Evolutionary conservation across 495 filamentous ascomycete genomes (phyloP).

Genomic region (Tuber aestivum): DNA sequence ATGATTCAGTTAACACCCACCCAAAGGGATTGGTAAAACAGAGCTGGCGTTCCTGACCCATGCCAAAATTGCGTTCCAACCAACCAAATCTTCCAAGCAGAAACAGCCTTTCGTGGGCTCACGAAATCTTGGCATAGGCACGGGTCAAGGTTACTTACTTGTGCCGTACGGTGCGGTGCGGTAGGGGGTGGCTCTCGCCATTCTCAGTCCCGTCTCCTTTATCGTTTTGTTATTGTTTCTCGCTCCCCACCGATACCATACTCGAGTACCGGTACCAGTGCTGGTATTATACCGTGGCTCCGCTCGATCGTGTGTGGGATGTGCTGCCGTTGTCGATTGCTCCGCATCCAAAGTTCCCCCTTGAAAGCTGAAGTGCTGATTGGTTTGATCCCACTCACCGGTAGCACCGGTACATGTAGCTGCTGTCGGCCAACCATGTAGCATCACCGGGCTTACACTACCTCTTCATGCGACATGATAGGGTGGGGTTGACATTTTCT

Average conservation of each 20-base stretch:
- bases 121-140: background rate
- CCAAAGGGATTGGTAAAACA: background rate
- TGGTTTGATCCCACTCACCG: background rate
- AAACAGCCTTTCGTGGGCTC: background rate
- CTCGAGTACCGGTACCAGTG: background rate
- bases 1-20: background rate
- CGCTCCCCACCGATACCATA: no score
- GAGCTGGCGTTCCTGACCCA: background rate
- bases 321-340: background rate
- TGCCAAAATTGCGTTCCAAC: background rate
- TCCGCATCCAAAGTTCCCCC: background rate
- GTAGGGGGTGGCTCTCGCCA: no score
- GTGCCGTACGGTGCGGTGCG: no score
- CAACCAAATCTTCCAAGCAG: background rate
- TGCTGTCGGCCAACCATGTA: background rate
- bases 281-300: background rate
- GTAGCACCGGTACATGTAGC: background rate
- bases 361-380: background rate
- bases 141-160: background rate
- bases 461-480: background rate
- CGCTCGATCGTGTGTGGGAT: background rate
- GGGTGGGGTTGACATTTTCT: background rate
- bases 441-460: background rate
- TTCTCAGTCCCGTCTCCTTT: background rate
- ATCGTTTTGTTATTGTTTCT: slow-evolving; percentile 5